A percentile compares a stretch with the other conserved stretches of the same genome.
Conservation (phyloP, 805 yeast genomes). For the Blastobotrys robertii region DNA sequence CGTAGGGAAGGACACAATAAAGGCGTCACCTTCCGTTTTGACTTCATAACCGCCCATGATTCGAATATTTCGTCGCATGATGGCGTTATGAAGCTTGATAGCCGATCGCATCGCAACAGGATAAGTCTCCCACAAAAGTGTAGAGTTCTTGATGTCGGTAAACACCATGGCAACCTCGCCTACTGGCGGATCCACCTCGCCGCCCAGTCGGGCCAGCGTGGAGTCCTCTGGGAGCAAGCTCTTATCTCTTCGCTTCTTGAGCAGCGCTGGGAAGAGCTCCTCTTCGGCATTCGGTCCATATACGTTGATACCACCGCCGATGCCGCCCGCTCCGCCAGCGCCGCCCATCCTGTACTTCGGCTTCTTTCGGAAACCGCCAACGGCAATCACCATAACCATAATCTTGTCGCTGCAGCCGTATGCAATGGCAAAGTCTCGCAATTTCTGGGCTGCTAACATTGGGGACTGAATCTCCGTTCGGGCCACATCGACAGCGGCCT, state of each 20-base stretch:
- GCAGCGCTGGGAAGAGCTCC: slow-evolving; percentile 22
- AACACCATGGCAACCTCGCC: slow-evolving; percentile 94
- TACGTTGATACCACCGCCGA: neutral
- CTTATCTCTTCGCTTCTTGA: slow-evolving; percentile 40
- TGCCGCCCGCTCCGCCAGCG: slow-evolving; percentile 5
- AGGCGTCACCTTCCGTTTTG: slow-evolving; percentile 98
- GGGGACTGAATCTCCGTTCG: slow-evolving; percentile 70
- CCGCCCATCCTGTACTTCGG: neutral
- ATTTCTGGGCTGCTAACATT: slow-evolving; percentile 81
- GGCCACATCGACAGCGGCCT: slow-evolving; percentile 83
- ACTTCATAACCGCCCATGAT: slow-evolving; percentile 97
- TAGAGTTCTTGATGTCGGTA: slow-evolving; percentile 93
- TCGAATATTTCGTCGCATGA: slow-evolving; percentile 88
- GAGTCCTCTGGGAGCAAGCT: slow-evolving; percentile 58
- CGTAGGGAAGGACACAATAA: slow-evolving; percentile 93
- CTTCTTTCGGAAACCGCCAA: slow-evolving; percentile 20
- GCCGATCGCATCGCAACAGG: slow-evolving; percentile 96
- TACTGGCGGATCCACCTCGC: slow-evolving; percentile 86
- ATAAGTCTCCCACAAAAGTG: slow-evolving; percentile 84
- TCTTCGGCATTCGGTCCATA: slow-evolving; percentile 19
- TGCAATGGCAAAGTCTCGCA: slow-evolving; percentile 88
- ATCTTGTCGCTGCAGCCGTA: slow-evolving; percentile 78
- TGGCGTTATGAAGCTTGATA: slow-evolving; percentile 82
- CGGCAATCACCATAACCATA: slow-evolving; percentile 69
- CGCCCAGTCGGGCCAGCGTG: slow-evolving; percentile 64